These are phyloP conservation scores for Populus nigra DNA, from an alignment of 345 rosid genomes.

Conservation along the genomic window DNA sequence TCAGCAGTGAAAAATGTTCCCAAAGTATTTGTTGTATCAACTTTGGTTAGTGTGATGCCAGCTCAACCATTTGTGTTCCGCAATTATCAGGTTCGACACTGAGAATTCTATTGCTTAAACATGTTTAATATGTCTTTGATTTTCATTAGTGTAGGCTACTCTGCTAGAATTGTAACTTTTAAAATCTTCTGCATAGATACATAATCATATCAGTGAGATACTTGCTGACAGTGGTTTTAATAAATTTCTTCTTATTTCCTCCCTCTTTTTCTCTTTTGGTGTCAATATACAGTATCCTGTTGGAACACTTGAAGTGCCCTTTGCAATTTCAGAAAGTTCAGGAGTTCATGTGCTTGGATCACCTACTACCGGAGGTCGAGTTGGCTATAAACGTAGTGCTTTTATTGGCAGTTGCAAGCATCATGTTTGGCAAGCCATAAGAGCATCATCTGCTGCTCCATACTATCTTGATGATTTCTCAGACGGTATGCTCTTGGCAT, in stretches of 20 bases:
- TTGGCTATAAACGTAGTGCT: constrained; percentile 86
- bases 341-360: constrained; percentile 59
- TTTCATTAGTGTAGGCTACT: background rate
- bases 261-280: constrained; percentile 14
- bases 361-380: constrained; percentile 69
- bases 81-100: constrained; percentile 76
- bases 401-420: constrained; percentile 97
- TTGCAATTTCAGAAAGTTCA: constrained; percentile 69
- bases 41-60: constrained; percentile 89
- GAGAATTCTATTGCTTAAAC: background rate
- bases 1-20: constrained; percentile 89
- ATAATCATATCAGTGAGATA: background rate
- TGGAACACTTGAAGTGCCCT: constrained; percentile 88
- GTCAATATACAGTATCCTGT: constrained; percentile 66
- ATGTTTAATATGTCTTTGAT: background rate
- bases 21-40: constrained; percentile 90
- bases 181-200: constrained; percentile 4
- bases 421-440: constrained; percentile 94
- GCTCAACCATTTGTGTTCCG: constrained; percentile 96
- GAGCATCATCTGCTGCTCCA: constrained; percentile 99
- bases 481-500: constrained; percentile 49
- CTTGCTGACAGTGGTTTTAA: background rate
- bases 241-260: background rate
- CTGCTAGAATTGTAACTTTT: background rate
- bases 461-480: constrained; percentile 99